Evolutionary conservation across 352 stramenopile species (phyloP).

Genomic region (Phytophthora pseudosyringae): DNA sequence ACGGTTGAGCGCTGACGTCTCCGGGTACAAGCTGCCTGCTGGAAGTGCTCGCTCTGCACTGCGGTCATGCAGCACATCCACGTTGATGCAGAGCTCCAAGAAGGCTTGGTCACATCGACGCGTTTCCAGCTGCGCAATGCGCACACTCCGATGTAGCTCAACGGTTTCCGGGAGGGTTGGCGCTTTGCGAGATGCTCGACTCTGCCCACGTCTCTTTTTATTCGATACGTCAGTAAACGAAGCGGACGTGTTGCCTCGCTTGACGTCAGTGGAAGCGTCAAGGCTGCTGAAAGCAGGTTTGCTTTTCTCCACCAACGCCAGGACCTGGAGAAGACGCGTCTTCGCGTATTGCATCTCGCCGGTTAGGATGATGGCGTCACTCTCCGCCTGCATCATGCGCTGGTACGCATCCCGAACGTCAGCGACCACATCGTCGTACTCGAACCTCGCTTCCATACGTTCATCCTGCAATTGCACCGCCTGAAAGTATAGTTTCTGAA

Average conservation of each 20-base stretch:
- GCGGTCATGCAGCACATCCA: conserved; percentile 43
- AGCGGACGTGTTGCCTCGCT: conserved; percentile 1
- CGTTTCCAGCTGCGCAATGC: conserved; percentile 44
- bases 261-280: not conserved
- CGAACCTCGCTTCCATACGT: conserved; percentile 66
- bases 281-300: conserved; percentile 26
- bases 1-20: conserved; percentile 40
- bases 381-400: conserved; percentile 60
- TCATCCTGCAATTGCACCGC: conserved; percentile 69
- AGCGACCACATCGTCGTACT: conserved; percentile 58
- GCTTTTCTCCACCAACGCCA: conserved; percentile 39
- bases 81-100: conserved; percentile 60
- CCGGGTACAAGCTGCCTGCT: conserved; percentile 48
- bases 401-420: conserved; percentile 48
- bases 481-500: conserved; percentile 59
- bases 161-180: conserved; percentile 56
- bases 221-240: conserved; percentile 20
- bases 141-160: conserved; percentile 56
- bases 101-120: conserved; percentile 66
- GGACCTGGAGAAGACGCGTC: conserved; percentile 46
- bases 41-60: conserved; percentile 30
- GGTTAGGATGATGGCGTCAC: conserved; percentile 68
- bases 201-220: conserved; percentile 29
- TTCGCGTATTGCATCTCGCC: conserved; percentile 73
- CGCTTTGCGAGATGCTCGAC: conserved; percentile 18